A percentile compares a stretch with the other conserved stretches of the same genome.
Conservation (phyloP, 75 land plant genomes). For the Isoetes taiwanensis region DNA sequence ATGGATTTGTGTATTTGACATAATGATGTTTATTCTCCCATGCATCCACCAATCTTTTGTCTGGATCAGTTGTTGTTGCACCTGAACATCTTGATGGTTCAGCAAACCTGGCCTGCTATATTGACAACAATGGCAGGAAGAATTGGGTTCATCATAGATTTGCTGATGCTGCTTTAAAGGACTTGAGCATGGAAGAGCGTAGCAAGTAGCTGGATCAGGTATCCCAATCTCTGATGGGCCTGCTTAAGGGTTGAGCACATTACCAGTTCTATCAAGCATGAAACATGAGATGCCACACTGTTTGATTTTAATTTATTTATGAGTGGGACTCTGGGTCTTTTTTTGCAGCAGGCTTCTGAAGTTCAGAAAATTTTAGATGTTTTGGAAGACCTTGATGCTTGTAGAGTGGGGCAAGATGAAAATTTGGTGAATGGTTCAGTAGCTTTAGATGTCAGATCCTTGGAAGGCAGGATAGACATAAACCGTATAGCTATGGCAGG, state of each 20-base stretch:
- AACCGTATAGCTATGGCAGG: constrained; percentile 19
- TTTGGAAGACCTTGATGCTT: constrained; percentile 18
- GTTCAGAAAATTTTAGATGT: constrained; percentile 17
- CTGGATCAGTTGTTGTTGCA: constrained; percentile 30
- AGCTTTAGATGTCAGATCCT: constrained; percentile 16
- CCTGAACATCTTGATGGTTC: constrained; percentile 36
- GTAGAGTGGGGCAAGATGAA: constrained; percentile 13
- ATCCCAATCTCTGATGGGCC: too few species aligned
- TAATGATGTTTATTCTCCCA: too few species aligned
- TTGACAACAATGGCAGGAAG: constrained; percentile 18
- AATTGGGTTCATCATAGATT: constrained; percentile 21
- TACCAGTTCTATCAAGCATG: too few species aligned
- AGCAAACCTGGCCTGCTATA: constrained; percentile 23
- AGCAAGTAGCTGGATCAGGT: constrained; percentile 28
- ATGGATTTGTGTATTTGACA: too few species aligned
- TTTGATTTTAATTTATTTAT: not conserved
- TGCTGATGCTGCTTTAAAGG: constrained; percentile 9
- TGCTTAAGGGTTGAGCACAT: too few species aligned
- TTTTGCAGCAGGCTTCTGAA: constrained; percentile 17
- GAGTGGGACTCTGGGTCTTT: not conserved
- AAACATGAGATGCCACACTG: not conserved
- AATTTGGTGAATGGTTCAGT: constrained; percentile 11
- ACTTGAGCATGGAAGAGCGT: constrained; percentile 13
- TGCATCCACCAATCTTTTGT: too few species aligned
- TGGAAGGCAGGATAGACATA: constrained; percentile 21